Evolutionary conservation across 2,329 filamentous ascomycete species (phyloP).

Genomic region (Microsporum audouinii): DNA sequence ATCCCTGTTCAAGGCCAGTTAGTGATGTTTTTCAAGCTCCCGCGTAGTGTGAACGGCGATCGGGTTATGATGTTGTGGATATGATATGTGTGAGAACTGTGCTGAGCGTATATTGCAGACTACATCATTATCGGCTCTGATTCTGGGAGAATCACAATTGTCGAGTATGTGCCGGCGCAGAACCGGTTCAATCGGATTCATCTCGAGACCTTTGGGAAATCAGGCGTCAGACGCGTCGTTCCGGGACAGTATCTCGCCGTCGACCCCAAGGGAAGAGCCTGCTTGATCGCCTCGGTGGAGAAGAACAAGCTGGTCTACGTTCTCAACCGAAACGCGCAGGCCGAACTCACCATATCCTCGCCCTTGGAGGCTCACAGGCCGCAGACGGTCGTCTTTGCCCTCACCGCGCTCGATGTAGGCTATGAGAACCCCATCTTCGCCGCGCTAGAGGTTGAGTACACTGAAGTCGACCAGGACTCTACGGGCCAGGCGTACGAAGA

Average conservation of each 20-base stretch:
- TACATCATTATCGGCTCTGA: conserved; percentile 93
- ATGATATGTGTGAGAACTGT: conserved; percentile 21
- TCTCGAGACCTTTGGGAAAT: conserved; percentile 96
- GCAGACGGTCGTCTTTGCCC: conserved; percentile 76
- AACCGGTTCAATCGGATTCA: conserved; percentile 84
- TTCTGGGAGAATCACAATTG: conserved; percentile 84
- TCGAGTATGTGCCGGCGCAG: conserved; percentile 78
- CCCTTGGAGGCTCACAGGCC: conserved; percentile 92
- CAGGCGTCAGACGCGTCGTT: conserved; percentile 81
- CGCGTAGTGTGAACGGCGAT: conserved; percentile 37
- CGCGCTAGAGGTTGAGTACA: conserved; percentile 85
- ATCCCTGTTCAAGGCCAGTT: conserved; percentile 40
- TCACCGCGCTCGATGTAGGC: conserved; percentile 83
- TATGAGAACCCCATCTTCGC: conserved; percentile 97
- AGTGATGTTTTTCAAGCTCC: conserved; percentile 57
- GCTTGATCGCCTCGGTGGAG: conserved; percentile 84
- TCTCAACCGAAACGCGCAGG: conserved; percentile 86
- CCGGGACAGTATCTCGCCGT: conserved; percentile 93
- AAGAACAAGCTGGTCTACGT: conserved; percentile 99
- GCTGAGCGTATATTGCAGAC: conserved; percentile 50
- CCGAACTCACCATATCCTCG: conserved; percentile 91
- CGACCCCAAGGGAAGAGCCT: conserved; percentile 90
- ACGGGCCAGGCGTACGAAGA: conserved; percentile 71
- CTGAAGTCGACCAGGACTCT: conserved; percentile 80
- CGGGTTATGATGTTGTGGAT: neutral